phyloP scores from a whole-genome alignment of 345 rosid species.

The Moricandia moricandioides region DNA sequence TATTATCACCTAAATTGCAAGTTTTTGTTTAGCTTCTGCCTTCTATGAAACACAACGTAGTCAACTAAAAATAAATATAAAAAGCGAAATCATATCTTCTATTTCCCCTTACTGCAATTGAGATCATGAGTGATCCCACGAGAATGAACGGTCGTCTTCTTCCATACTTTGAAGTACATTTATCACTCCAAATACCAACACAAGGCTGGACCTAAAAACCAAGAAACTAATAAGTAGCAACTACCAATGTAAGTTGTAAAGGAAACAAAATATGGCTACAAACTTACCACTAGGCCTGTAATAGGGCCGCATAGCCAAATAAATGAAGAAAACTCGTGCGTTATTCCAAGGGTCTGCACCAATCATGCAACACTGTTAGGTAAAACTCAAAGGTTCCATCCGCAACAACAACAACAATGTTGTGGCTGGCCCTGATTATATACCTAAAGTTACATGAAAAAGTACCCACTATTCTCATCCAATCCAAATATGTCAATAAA shows the following conservation, averaged over 20 bases:
- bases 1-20: constrained; percentile 85
- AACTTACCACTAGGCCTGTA: constrained; percentile 96
- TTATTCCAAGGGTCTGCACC: constrained; percentile 91
- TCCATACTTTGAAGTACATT: constrained; percentile 85
- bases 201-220: constrained; percentile 88
- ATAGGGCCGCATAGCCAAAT: constrained; percentile 99
- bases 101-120: constrained; percentile 64
- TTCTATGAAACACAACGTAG: constrained; percentile 18
- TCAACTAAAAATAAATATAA: constrained; percentile 8
- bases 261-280: background rate
- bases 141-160: constrained; percentile 93
- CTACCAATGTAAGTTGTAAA: too few relatives aligned
- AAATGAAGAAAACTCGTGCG: constrained; percentile 92
- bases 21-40: constrained; percentile 51
- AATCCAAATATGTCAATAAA: too few relatives aligned
- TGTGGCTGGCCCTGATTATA: too few relatives aligned
- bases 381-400: constrained; percentile 19
- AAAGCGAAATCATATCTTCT: constrained; percentile 18
- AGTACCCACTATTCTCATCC: too few relatives aligned
- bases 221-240: too few relatives aligned
- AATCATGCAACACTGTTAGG: constrained; percentile 32
- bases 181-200: constrained; percentile 98
- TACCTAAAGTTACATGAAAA: too few relatives aligned
- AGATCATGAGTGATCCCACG: constrained; percentile 84
- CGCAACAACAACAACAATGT: background rate